A percentile compares a stretch with the other conserved stretches of the same genome.
Conservation (phyloP, 305 asterid species). For the Plantago coronopus region DNA sequence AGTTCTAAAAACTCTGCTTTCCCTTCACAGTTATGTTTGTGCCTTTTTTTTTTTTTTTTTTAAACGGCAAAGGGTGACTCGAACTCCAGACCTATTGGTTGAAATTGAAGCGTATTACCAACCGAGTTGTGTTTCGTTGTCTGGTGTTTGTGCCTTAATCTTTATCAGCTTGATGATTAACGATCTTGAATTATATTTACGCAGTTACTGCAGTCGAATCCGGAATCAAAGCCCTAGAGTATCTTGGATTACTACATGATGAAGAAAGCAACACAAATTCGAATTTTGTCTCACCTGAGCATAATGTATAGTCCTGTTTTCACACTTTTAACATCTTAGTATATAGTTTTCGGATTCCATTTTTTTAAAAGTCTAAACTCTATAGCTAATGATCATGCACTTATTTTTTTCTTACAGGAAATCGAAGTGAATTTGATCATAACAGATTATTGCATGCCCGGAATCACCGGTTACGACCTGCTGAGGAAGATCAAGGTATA, state of each 20-base stretch:
- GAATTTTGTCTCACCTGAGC: neutral
- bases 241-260: slow-evolving; percentile 22
- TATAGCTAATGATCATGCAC: neutral
- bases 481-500: slow-evolving; percentile 19
- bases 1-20: too few species aligned
- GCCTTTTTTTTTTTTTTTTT: too few species aligned
- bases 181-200: neutral
- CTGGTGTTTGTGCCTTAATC: too few species aligned
- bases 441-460: slow-evolving; percentile 27
- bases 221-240: slow-evolving; percentile 23
- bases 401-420: slow-evolving; percentile 9
- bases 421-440: slow-evolving; percentile 21
- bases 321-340: neutral
- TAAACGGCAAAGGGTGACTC: too few species aligned
- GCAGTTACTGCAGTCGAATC: slow-evolving; percentile 27
- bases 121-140: too few species aligned
- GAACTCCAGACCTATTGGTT: too few species aligned
- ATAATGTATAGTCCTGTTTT: neutral
- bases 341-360: neutral
- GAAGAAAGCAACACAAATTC: slow-evolving; percentile 6
- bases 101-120: too few species aligned
- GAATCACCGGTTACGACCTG: slow-evolving; percentile 24
- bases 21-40: too few species aligned
- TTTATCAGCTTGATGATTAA: neutral
- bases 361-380: neutral